Evolutionary conservation across 2,329 filamentous ascomycete species (phyloP).

Genomic region (Pestalotiopsis sp.): DNA sequence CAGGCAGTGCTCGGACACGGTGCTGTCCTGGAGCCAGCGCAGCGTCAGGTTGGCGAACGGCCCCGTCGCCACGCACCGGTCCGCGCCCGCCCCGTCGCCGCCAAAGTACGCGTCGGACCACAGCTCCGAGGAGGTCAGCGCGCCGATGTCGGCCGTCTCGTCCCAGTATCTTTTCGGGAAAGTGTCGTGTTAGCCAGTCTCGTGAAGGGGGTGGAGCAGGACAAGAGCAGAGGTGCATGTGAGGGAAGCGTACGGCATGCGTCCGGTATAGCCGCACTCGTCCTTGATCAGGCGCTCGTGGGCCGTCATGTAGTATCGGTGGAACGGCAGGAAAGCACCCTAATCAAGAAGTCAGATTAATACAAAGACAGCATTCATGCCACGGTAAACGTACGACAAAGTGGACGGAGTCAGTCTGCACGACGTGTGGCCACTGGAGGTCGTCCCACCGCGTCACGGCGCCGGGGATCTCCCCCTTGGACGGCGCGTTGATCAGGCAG

Average conservation of each 20-base stretch:
- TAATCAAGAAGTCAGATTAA: not conserved
- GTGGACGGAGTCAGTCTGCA: conserved; percentile 5
- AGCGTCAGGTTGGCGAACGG: conserved; percentile 1
- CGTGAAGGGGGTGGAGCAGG: not conserved
- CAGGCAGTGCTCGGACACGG: conserved; percentile 4
- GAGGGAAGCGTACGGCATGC: conserved; percentile 13
- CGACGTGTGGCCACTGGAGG: conserved; percentile 7
- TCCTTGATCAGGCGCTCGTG: conserved; percentile 16
- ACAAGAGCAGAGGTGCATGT: not conserved
- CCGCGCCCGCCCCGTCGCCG: not conserved
- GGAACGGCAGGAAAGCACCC: conserved; percentile 22
- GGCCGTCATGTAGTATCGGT: conserved; percentile 16
- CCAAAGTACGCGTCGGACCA: conserved; percentile 6
- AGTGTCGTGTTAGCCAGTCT: not conserved
- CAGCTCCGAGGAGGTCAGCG: not conserved
- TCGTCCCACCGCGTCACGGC: conserved; percentile 10
- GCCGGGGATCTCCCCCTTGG: conserved; percentile 5
- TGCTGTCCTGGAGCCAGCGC: not conserved
- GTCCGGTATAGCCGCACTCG: conserved; percentile 19
- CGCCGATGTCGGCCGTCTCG: not conserved
- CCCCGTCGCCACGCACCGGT: not conserved
- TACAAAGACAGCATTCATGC: too few species aligned
- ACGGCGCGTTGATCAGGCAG: conserved; percentile 4
- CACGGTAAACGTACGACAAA: conserved; percentile 14
- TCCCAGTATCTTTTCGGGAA: not conserved